Evolutionary conservation across 1,139 yeast genomes (phyloP).

Genomic region (Pichia sp.): DNA sequence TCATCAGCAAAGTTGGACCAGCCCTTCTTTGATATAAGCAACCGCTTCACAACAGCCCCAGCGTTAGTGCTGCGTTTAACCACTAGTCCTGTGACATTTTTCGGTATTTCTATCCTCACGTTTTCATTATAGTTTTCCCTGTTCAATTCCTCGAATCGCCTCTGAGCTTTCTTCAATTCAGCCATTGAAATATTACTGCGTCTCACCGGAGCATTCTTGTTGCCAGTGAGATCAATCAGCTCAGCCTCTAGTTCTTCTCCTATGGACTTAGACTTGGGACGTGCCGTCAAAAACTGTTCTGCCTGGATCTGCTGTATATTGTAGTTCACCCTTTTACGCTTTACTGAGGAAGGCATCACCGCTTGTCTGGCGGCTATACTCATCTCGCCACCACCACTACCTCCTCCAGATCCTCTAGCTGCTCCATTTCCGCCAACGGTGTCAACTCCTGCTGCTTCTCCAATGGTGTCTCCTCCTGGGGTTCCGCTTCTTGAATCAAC

Average conservation of each 20-base stretch:
- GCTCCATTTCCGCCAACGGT: not conserved
- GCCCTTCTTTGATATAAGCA: conserved; percentile 37
- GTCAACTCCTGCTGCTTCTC: conserved; percentile 1
- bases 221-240: conserved; percentile 5
- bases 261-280: conserved; percentile 12
- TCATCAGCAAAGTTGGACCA: conserved; percentile 39
- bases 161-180: conserved; percentile 34
- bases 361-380: conserved; percentile 6
- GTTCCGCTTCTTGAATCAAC: not conserved
- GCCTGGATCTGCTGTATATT: conserved; percentile 31
- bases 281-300: conserved; percentile 22
- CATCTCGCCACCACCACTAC: not conserved
- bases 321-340: conserved; percentile 31
- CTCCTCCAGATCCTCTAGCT: not conserved
- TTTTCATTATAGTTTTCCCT: conserved; percentile 39
- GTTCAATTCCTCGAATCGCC: conserved; percentile 38
- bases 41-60: conserved; percentile 32
- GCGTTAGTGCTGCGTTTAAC: conserved; percentile 24
- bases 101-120: conserved; percentile 36
- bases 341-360: conserved; percentile 12
- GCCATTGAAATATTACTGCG: conserved; percentile 17
- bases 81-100: conserved; percentile 22
- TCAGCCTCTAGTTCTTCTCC: conserved; percentile 11
- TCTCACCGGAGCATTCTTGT: not conserved
- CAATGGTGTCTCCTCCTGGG: not conserved